A percentile compares a stretch with the other conserved stretches of the same genome.
These are phyloP conservation scores for Neoscytalidium dimidiatum DNA, from an alignment of 2,329 filamentous ascomycete genomes.

Conservation along the genomic window DNA sequence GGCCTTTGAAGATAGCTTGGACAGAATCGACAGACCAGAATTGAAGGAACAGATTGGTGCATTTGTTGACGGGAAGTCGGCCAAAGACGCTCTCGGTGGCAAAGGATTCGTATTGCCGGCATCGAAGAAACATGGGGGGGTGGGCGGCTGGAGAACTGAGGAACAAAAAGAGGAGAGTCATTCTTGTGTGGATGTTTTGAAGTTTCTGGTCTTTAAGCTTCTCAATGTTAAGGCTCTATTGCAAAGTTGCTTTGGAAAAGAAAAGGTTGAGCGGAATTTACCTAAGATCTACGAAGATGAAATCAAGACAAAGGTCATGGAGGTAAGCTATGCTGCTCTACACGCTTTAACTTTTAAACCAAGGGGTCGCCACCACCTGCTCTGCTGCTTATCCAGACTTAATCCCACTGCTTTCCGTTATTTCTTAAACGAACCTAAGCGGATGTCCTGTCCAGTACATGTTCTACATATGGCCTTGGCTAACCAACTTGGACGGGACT, in stretches of 20 bases:
- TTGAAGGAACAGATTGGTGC: conserved; percentile 32
- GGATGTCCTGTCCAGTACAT: too few relatives aligned
- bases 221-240: conserved; percentile 25
- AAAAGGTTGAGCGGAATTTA: conserved; percentile 25
- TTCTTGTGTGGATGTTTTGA: conserved; percentile 20
- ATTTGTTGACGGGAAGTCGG: conserved; percentile 32
- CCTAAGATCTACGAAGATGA: conserved; percentile 36
- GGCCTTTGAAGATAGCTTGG: conserved; percentile 30
- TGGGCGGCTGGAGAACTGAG: neutral
- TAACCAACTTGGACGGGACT: neutral
- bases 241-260: conserved; percentile 26
- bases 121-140: conserved; percentile 4
- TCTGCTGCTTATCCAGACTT: too few relatives aligned
- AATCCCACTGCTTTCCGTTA: neutral
- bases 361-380: too few relatives aligned
- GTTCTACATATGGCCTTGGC: too few relatives aligned
- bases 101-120: conserved; percentile 25
- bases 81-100: conserved; percentile 26
- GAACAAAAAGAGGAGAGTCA: neutral
- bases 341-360: neutral
- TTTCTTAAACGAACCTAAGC: too few relatives aligned
- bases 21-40: conserved; percentile 28
- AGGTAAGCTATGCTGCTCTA: conserved; percentile 30
- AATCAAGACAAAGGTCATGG: conserved; percentile 32
- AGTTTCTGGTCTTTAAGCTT: conserved; percentile 22